Conservation (phyloP, 2,329 filamentous ascomycete species). For the Beauveria caledonica region DNA sequence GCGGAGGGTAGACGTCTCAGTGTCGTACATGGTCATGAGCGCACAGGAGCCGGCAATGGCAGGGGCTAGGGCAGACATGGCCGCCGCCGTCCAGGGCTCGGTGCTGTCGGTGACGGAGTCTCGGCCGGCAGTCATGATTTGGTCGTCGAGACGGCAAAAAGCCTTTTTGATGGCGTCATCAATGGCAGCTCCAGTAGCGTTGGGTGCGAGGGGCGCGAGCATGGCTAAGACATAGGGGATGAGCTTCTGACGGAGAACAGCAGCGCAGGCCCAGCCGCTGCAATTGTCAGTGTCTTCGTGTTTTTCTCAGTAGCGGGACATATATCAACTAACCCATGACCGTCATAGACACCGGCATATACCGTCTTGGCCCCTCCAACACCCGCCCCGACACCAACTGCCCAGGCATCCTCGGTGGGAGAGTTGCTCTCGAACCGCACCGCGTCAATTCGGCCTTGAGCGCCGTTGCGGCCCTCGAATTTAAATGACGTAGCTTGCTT, state of each 20-base stretch:
- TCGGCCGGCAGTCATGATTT: constrained; percentile 36
- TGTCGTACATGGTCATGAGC: constrained; percentile 54
- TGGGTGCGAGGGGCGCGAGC: constrained; percentile 22
- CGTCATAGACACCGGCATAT: constrained; percentile 38
- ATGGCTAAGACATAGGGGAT: constrained; percentile 33
- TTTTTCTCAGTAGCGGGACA: background rate
- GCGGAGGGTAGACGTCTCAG: constrained; percentile 40
- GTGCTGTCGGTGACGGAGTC: constrained; percentile 21
- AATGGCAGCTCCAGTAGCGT: constrained; percentile 36
- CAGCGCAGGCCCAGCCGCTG: constrained; percentile 34
- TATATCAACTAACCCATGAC: constrained; percentile 34
- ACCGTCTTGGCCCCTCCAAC: constrained; percentile 21
- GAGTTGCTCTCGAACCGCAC: constrained; percentile 27
- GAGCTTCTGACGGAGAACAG: constrained; percentile 31
- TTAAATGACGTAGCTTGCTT: constrained; percentile 22
- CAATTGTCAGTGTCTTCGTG: constrained; percentile 4
- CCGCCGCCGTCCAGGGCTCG: constrained; percentile 22
- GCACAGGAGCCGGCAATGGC: constrained; percentile 51
- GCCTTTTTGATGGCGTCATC: constrained; percentile 47
- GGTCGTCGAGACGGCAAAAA: constrained; percentile 50
- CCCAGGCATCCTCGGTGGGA: constrained; percentile 29
- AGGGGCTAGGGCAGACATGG: constrained; percentile 26
- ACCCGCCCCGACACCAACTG: constrained; percentile 23
- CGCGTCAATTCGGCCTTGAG: constrained; percentile 25
- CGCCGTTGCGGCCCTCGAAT: constrained; percentile 20